Percentiles rank a stretch among this genome's conserved stretches.
Conservation (phyloP, 176 grass and related monocot genomes). For the Paspalum notatum region DNA sequence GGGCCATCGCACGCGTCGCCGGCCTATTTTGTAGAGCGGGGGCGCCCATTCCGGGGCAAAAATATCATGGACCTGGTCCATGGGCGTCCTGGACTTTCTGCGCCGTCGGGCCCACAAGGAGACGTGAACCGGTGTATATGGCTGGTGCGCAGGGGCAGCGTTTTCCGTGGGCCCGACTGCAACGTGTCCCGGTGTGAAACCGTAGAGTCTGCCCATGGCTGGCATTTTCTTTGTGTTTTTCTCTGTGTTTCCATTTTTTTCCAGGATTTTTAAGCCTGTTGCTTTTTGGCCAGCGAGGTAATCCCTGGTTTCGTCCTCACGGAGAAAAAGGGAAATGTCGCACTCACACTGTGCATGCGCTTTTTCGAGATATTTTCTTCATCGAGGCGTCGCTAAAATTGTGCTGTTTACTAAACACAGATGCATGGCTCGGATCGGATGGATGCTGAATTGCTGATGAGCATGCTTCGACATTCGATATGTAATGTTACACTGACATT, state of each 20-base stretch:
- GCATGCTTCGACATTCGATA: too few species aligned
- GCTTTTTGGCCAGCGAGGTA: not conserved
- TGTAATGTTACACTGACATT: too few species aligned
- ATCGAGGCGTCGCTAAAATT: not conserved
- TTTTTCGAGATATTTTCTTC: not conserved
- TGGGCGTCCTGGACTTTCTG: not conserved
- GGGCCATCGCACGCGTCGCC: not conserved
- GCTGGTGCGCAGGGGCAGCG: not conserved
- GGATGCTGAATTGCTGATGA: too few species aligned
- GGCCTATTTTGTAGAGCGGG: slow-evolving; percentile 14
- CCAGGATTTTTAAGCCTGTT: not conserved
- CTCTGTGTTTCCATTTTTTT: not conserved
- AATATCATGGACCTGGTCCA: slow-evolving; percentile 48
- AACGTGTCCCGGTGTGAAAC: slow-evolving; percentile 14
- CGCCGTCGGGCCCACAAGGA: slow-evolving; percentile 10
- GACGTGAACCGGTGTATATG: slow-evolving; percentile 8
- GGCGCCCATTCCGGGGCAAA: not conserved
- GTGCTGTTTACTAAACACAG: too few species aligned
- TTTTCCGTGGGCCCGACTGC: not conserved
- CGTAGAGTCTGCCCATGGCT: not conserved
- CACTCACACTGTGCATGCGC: not conserved
- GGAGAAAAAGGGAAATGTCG: not conserved
- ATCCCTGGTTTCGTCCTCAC: not conserved
- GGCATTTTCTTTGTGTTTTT: not conserved
- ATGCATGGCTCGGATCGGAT: too few species aligned